Percentiles rank a stretch among this genome's conserved stretches.
Evolutionary conservation across 2,329 filamentous ascomycete genomes (phyloP).

Genomic region (Epichloe bromicola): DNA sequence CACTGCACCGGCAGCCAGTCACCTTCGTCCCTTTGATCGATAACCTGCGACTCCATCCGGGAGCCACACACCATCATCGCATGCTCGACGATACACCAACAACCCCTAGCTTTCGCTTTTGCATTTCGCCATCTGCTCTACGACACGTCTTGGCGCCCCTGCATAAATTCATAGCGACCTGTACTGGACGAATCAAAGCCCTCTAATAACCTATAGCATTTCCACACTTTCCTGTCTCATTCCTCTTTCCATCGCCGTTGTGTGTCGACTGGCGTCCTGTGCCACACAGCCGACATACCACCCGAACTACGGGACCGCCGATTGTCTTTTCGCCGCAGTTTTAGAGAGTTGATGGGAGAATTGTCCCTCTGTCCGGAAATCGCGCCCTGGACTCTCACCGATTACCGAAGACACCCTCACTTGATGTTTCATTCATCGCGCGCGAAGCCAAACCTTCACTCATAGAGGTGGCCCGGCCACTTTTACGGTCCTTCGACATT

Average conservation of each 20-base stretch:
- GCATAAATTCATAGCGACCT: background rate
- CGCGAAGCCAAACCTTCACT: background rate
- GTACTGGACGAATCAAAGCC: background rate
- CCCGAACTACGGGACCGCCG: background rate
- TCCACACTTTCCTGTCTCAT: background rate
- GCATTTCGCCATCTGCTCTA: background rate
- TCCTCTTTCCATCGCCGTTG: background rate
- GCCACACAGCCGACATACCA: background rate
- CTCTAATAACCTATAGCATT: no score
- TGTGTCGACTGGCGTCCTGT: background rate
- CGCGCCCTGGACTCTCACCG: background rate
- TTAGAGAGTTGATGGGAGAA: background rate
- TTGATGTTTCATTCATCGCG: background rate
- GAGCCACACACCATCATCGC: slow-evolving; percentile 1
- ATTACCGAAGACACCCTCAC: background rate
- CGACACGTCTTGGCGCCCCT: background rate
- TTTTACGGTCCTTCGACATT: background rate
- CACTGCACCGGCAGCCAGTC: slow-evolving; percentile 5
- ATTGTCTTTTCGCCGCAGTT: background rate
- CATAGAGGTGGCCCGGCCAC: background rate
- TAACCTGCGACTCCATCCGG: slow-evolving; percentile 1
- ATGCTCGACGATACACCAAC: slow-evolving; percentile 5
- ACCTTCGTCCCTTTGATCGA: background rate
- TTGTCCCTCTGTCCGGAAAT: background rate
- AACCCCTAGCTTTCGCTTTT: background rate